Evolutionary conservation across 1,139 yeast species (phyloP).

Genomic region (Candida sp.): DNA sequence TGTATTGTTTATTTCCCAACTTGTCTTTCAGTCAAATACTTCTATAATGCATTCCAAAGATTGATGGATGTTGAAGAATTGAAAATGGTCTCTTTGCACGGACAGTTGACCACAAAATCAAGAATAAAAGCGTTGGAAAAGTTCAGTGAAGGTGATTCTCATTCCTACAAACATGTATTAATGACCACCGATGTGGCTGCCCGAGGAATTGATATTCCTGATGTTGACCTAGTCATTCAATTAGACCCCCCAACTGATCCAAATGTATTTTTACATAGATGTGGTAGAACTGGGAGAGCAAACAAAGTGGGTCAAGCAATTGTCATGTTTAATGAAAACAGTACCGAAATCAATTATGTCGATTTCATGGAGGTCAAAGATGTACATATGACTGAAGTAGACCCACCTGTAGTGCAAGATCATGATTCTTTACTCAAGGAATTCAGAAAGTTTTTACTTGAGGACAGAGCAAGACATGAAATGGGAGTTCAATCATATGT

Average conservation of each 20-base stretch:
- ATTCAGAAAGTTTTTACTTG: constrained; percentile 57
- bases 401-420: constrained; percentile 19
- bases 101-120: constrained; percentile 74
- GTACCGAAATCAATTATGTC: constrained; percentile 75
- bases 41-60: constrained; percentile 53
- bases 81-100: constrained; percentile 71
- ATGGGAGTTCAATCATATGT: constrained; percentile 77
- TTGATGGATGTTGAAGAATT: constrained; percentile 24
- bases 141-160: constrained; percentile 48
- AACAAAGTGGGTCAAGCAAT: constrained; percentile 79
- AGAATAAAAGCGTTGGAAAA: constrained; percentile 65
- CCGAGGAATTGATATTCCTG: constrained; percentile 90
- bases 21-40: constrained; percentile 75
- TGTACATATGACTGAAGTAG: constrained; percentile 46
- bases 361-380: constrained; percentile 79
- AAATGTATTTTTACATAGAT: constrained; percentile 80
- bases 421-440: constrained; percentile 23
- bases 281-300: constrained; percentile 94
- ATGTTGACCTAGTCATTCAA: constrained; percentile 85
- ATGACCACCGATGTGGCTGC: constrained; percentile 90
- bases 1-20: constrained; percentile 92
- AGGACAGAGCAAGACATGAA: constrained; percentile 80
- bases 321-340: constrained; percentile 62
- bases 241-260: constrained; percentile 92
- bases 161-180: constrained; percentile 52